Evolutionary conservation across 306 rosid genomes (phyloP).

Genomic region (Gynostemma pentaphyllum): DNA sequence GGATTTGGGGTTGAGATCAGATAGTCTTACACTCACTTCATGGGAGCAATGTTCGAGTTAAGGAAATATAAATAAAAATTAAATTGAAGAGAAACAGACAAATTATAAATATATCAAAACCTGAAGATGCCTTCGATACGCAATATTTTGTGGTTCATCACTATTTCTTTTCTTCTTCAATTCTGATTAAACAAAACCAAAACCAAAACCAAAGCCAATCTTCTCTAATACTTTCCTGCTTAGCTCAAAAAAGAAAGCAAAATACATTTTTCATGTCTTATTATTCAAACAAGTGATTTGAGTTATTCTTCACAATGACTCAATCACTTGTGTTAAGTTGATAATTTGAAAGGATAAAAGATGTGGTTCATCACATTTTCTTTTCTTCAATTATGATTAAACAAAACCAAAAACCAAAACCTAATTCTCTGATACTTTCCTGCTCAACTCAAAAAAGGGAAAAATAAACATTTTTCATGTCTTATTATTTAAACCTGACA

Average conservation of each 20-base stretch:
- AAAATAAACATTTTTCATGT: too few species aligned
- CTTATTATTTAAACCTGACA: too few species aligned
- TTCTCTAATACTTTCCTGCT: too few species aligned
- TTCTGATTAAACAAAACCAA: background rate
- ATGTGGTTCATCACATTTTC: background rate
- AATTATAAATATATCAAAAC: slow-evolving; percentile 20
- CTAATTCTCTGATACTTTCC: too few species aligned
- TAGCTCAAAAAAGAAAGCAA: slow-evolving; percentile 95
- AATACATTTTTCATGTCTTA: slow-evolving; percentile 31
- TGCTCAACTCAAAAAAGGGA: too few species aligned
- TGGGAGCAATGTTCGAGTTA: background rate
- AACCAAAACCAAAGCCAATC: too few species aligned
- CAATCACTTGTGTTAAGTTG: too few species aligned
- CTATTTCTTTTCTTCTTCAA: slow-evolving; percentile 35
- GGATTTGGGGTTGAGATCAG: background rate
- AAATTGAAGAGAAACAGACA: background rate
- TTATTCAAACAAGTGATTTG: too few species aligned
- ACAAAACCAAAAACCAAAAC: background rate
- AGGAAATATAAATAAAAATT: background rate
- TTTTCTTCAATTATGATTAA: background rate
- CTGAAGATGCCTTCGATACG: slow-evolving; percentile 97
- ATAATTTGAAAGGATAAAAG: background rate
- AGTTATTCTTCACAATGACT: too few species aligned
- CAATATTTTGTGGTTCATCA: slow-evolving; percentile 92
- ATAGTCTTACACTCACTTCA: background rate